Evolutionary conservation across 495 filamentous ascomycete species (phyloP), one percentile per base, ranked within the genome.

Genomic region (Haplographium delicatum): DNA sequence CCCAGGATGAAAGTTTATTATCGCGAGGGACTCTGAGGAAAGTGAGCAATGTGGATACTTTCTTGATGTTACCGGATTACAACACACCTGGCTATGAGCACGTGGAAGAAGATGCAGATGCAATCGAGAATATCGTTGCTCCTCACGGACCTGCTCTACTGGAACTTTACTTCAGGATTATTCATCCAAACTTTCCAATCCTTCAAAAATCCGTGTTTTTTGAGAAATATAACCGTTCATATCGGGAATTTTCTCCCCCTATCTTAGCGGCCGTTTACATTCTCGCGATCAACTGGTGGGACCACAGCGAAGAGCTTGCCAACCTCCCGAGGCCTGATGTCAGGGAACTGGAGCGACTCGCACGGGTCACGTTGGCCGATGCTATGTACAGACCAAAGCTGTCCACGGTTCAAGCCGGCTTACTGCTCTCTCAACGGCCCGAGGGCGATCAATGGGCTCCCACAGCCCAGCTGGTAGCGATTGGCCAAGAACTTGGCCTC

Each of bases 171-270:
- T 95, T 95, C 59, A 78, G 82, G 44, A 75, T 88, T 45, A 83
- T 96, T 38, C 93, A 96, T 65, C 91, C 89, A 1, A 88, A 79
- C 50, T 94, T 95, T 58, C 91, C 91, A 26, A 88, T 98, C 51
- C 70, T 96, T 43, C 84, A 95, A 59, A 91, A 95, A 69, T 78
- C 82, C 53, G 78, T 89, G 27, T 95, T 95, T 62, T 80, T 87
- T 57, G 87, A 94, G 57, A 86, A 89, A 56, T 89, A 94, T 61
- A 74, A 81, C 19, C 81, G 84, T 20, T 82, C 85, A 22, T 79
- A 88, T 58, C 80, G 79, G 18, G 81, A 85, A 51, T 80, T 96
- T 60, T 88, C 89, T 15, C 89, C 93, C 19, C 76, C 91, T 4
- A 72, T 96, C 3, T 74, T 96, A 2, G 87, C 90, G 4, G 89